Evolutionary conservation across 1,139 yeast species (phyloP), one percentile per base, ranked within the genome.

Genomic region (Zhuliangozyma parablackwelliae): DNA sequence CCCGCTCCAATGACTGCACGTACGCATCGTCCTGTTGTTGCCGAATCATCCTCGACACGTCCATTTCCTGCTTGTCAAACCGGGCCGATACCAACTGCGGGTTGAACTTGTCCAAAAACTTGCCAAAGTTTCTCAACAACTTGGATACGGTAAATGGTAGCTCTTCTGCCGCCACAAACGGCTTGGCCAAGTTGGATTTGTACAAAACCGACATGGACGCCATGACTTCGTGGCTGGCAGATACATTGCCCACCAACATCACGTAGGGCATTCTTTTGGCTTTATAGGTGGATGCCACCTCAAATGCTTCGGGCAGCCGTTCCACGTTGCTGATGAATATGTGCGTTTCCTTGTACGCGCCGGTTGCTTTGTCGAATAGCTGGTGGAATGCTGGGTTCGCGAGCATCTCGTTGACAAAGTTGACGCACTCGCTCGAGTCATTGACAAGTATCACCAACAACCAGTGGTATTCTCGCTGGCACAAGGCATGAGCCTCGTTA

Each of bases 21-120:
- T 75, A 78, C 2, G 82, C 83, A 34, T 65, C 71, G 47, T 78
- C 82, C 49, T 78, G 84, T 46, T 74, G 74, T 46, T 73, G 72
- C 48, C 78, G 73, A 29, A 78, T 53, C 24, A 67, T 33, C 35
- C 83, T 56, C 29, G 80, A 64, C 33, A 66, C 53, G 41, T 78
- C 80, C 33, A 73, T 66, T 45, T 76, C 81, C 45, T 70, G 74
- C 46, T 69, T 71, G 51, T 78, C 83, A 33, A 61, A 61, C 33
- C 78, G 55, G 29, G 74, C 72, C 3, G 75, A 59, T 1, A 78
- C 57, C 26, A 78, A 53, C 49, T 78, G 82, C 0, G 82, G 80
- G 39, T 69, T 71, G 52, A 64, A 77, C 35, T 63, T 61, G 7
- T 62, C 68, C 10, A 72, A 43, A 1, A 63, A 48, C 41, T 59